These are phyloP conservation scores for Funneliformis caledonium DNA, from an alignment of 371 early-diverging fungal genomes.

Conservation along the genomic window DNA sequence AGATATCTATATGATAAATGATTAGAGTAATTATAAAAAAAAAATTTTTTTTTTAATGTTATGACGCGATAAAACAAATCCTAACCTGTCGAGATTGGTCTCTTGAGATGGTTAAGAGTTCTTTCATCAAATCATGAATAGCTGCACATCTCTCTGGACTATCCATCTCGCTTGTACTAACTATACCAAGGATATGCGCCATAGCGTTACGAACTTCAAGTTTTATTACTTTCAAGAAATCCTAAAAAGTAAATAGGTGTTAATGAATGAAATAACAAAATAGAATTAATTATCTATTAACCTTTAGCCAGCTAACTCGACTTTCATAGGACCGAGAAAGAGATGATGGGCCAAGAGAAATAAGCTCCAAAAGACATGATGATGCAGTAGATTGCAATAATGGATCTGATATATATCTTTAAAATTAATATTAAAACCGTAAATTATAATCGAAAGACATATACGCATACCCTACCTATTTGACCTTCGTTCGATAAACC, in stretches of 20 bases:
- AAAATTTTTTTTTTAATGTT: neutral
- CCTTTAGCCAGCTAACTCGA: constrained; percentile 66
- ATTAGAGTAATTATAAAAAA: constrained; percentile 41
- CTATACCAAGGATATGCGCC: constrained; percentile 77
- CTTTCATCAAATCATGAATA: constrained; percentile 53
- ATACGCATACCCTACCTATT: constrained; percentile 42
- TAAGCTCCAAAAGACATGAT: constrained; percentile 71
- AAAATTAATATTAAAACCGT: neutral
- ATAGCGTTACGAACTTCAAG: constrained; percentile 67
- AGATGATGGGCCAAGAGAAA: constrained; percentile 72
- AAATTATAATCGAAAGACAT: neutral
- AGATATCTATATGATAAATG: constrained; percentile 44
- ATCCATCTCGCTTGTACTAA: constrained; percentile 59
- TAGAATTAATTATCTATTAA: neutral
- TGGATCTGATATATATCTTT: constrained; percentile 51
- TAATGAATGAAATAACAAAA: neutral
- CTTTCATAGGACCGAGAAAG: constrained; percentile 63
- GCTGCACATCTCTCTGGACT: neutral
- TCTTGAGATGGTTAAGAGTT: constrained; percentile 50
- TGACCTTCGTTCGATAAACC: constrained; percentile 53
- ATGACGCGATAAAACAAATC: neutral
- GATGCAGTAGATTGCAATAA: constrained; percentile 67
- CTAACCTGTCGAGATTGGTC: constrained; percentile 42
- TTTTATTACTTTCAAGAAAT: constrained; percentile 64
- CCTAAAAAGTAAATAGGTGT: constrained; percentile 40